Evolutionary conservation across 2,329 filamentous ascomycete species (phyloP), one percentile per base, ranked within the genome.

Genomic region (Exophiala sp.): DNA sequence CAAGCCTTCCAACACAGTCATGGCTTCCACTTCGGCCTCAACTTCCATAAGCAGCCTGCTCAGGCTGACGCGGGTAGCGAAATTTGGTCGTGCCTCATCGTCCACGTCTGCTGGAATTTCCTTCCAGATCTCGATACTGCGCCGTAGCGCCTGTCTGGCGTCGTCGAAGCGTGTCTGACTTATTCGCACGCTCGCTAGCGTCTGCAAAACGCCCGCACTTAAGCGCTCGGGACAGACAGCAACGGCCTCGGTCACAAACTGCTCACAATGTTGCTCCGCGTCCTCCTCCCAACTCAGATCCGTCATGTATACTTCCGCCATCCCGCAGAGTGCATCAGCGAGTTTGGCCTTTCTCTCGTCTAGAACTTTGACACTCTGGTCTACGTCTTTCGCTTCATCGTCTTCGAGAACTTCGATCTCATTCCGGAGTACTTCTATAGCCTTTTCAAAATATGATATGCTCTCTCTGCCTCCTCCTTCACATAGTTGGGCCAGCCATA

Each of bases 301-400:
- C 9, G 94, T 99, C 94, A 99, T 99, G 77, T 96, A 99, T 46
- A 99, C 90, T 75, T 99, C 94, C 5, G 89, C 86, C 57, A 97
- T 89, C 24, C 89, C 90, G 72, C 95, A 99, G 34, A 99, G 80
- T n/a, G 91, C 89, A 63, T 90, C 90, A 2, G 91, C 89, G 34
- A 97, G 78, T 72, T 94, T 94, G 61, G 79, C 78, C 69, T 87
- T 87, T 76, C 89, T 89, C 55, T 71, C 60, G n/a, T 59, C 47
- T 10, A 62, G 49, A 8, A 58, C 47, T n/a, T 12, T 34, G 14
- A 36, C 38, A 3, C 41, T 50, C 3, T 55, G 36, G 24, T 40
- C 50, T 10, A 47, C 69, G 54, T 69, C 72, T 65, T 58, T 71
- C 62, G 52, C 59, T 39, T 63, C 51, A 59, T 64, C 56, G 49